phyloP scores from a whole-genome alignment of 345 rosid genomes.

The Linum trigynum region DNA sequence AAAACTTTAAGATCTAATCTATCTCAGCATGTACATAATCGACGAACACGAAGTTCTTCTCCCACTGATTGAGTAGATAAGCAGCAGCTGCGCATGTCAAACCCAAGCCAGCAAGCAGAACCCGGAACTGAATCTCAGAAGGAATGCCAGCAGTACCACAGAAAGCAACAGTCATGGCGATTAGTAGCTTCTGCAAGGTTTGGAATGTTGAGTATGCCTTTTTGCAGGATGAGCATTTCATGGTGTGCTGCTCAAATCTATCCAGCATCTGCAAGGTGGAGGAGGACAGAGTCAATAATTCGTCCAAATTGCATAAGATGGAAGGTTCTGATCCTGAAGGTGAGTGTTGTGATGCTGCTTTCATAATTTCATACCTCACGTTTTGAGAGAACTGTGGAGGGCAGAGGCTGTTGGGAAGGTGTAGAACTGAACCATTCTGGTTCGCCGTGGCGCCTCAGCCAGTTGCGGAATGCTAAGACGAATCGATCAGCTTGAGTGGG shows the following conservation, averaged over 20 bases:
- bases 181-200: constrained; percentile 49
- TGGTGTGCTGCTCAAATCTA: constrained; percentile 88
- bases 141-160: constrained; percentile 66
- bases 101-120: constrained; percentile 50
- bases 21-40: constrained; percentile 87
- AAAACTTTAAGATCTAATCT: constrained; percentile 26
- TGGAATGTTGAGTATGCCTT: constrained; percentile 55
- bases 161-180: constrained; percentile 44
- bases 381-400: constrained; percentile 70
- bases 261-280: constrained; percentile 67
- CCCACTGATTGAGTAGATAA: constrained; percentile 44
- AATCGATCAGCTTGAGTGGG: constrained; percentile 93
- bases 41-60: constrained; percentile 65
- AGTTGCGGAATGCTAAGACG: constrained; percentile 77
- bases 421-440: constrained; percentile 61
- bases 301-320: background rate
- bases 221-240: constrained; percentile 73
- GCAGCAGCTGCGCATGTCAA: constrained; percentile 46
- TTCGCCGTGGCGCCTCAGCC: constrained; percentile 78
- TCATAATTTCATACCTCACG: constrained; percentile 36
- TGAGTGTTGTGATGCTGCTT: background rate
- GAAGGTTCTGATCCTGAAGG: background rate
- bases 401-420: constrained; percentile 37
- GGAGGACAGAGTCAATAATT: background rate
- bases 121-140: constrained; percentile 41